These are phyloP conservation scores for Eleusine coracana DNA, from an alignment of 176 grass and related monocot species.

Conservation along the genomic window DNA sequence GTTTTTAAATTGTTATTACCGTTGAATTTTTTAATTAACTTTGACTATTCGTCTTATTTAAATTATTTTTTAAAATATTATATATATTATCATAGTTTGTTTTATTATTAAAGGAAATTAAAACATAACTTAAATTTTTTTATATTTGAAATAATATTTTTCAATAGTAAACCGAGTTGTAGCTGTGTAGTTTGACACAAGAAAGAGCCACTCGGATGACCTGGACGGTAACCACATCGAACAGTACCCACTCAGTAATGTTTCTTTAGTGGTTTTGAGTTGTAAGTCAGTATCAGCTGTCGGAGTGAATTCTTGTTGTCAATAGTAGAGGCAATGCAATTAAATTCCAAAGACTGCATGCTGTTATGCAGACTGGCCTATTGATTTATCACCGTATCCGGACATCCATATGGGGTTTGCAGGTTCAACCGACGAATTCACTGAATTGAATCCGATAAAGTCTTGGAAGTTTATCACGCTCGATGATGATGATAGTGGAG, in stretches of 20 bases:
- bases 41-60: no score
- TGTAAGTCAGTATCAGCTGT: no score
- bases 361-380: not conserved
- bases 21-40: no score
- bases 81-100: no score
- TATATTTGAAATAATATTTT: no score
- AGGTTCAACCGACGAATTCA: not conserved
- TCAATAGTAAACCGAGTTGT: not conserved
- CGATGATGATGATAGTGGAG: not conserved
- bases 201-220: slow-evolving; percentile 4
- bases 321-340: not conserved
- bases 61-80: no score
- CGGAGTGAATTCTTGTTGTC: not conserved
- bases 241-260: not conserved
- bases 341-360: not conserved
- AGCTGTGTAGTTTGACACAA: not conserved
- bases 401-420: slow-evolving; percentile 12
- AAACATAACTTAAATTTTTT: no score
- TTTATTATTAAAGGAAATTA: no score
- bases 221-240: not conserved
- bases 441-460: slow-evolving; percentile 20
- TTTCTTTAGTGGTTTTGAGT: not conserved
- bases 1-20: no score
- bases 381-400: not conserved
- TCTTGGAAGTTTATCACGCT: slow-evolving; percentile 13